phyloP scores from a whole-genome alignment of 768 basidiomycete genomes.

The Exsudoporus frostii region DNA sequence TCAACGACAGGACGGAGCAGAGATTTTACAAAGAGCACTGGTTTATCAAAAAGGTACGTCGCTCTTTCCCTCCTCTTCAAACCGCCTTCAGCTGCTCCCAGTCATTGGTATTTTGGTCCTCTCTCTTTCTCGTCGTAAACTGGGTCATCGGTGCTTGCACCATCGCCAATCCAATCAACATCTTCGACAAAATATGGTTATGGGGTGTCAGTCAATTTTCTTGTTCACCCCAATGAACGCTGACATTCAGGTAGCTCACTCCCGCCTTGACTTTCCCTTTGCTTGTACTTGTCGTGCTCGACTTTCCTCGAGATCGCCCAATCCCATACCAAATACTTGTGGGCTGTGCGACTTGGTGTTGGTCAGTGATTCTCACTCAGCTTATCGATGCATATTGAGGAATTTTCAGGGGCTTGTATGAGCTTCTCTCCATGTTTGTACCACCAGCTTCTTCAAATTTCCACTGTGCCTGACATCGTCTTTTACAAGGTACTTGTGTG shows the following conservation, averaged over 20 bases:
- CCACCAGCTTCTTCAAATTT: neutral
- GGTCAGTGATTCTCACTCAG: slow-evolving; percentile 37
- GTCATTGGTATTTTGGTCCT: slow-evolving; percentile 59
- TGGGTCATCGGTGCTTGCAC: slow-evolving; percentile 64
- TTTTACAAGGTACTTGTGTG: slow-evolving; percentile 39
- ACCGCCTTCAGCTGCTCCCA: slow-evolving; percentile 16
- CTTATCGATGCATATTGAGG: slow-evolving; percentile 9
- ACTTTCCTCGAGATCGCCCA: slow-evolving; percentile 64
- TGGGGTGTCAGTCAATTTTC: slow-evolving; percentile 43
- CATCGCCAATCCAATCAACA: slow-evolving; percentile 39
- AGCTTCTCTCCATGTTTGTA: slow-evolving; percentile 47
- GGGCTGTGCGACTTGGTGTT: slow-evolving; percentile 58
- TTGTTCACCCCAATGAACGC: neutral
- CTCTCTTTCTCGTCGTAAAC: slow-evolving; percentile 61
- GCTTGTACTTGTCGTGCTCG: slow-evolving; percentile 61
- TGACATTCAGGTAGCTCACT: slow-evolving; percentile 39
- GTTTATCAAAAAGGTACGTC: slow-evolving; percentile 57
- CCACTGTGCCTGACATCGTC: slow-evolving; percentile 7
- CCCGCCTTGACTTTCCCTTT: slow-evolving; percentile 62
- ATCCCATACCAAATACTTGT: slow-evolving; percentile 62
- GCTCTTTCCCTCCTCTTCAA: neutral
- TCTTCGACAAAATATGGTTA: slow-evolving; percentile 60
- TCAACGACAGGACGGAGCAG: slow-evolving; percentile 53
- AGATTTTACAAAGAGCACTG: slow-evolving; percentile 63
- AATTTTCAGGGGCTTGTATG: slow-evolving; percentile 52